These are phyloP conservation scores for Penicillium palitans DNA, from an alignment of 2,329 filamentous ascomycete genomes.

Conservation along the genomic window DNA sequence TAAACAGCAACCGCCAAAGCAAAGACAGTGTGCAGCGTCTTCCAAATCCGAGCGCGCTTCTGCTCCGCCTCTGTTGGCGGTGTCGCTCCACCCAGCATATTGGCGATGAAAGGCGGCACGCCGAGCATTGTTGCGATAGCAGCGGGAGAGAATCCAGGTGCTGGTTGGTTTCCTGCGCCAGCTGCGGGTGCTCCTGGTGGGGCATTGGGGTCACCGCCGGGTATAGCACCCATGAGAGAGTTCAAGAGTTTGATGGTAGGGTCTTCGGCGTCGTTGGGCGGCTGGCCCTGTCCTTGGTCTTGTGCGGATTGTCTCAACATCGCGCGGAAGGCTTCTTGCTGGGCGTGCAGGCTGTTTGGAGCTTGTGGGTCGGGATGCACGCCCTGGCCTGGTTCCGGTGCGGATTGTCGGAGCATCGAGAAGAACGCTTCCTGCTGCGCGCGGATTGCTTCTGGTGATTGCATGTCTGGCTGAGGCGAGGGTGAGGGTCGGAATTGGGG, in stretches of 20 bases:
- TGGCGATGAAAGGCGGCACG: slow-evolving; percentile 42
- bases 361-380: slow-evolving; percentile 17
- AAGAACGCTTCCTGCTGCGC: slow-evolving; percentile 47
- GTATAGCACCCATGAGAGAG: slow-evolving; percentile 37
- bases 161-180: slow-evolving; percentile 1
- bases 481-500: slow-evolving; percentile 23
- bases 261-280: slow-evolving; percentile 29
- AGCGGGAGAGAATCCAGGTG: slow-evolving; percentile 24
- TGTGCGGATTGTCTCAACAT: slow-evolving; percentile 37
- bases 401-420: slow-evolving; percentile 38
- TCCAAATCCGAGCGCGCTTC: slow-evolving; percentile 50
- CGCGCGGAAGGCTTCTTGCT: slow-evolving; percentile 46
- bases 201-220: slow-evolving; percentile 23
- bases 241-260: slow-evolving; percentile 41
- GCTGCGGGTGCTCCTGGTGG: slow-evolving; percentile 24
- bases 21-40: slow-evolving; percentile 59
- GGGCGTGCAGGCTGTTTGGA: slow-evolving; percentile 26
- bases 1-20: slow-evolving; percentile 59
- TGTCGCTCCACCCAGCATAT: slow-evolving; percentile 40
- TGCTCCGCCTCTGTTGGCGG: slow-evolving; percentile 41
- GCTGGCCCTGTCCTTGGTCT: slow-evolving; percentile 20
- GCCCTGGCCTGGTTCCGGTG: slow-evolving; percentile 22
- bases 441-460: slow-evolving; percentile 36
- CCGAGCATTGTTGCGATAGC: slow-evolving; percentile 47
- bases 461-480: slow-evolving; percentile 26